These are phyloP conservation scores for Ceratocystis papillata DNA, from an alignment of 2,329 filamentous ascomycete species.

Conservation along the genomic window DNA sequence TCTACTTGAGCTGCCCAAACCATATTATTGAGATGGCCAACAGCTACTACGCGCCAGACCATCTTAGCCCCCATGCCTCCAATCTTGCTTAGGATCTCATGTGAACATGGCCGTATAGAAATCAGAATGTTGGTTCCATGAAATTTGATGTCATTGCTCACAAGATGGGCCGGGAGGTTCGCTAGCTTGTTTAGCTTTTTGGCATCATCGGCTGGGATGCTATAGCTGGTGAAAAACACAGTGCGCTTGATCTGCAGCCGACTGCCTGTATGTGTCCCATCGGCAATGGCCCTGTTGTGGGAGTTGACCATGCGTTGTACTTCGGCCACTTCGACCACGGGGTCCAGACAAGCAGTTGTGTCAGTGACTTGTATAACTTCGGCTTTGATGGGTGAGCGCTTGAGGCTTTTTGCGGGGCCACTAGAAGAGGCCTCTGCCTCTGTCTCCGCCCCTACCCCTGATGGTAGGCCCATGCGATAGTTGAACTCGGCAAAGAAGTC, in stretches of 20 bases:
- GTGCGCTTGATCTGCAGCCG: conserved; percentile 68
- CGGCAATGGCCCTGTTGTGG: conserved; percentile 57
- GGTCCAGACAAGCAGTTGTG: conserved; percentile 60
- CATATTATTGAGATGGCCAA: conserved; percentile 62
- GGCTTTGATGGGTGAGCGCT: conserved; percentile 42
- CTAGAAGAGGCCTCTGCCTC: conserved; percentile 40
- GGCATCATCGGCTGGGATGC: conserved; percentile 62
- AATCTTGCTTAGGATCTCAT: conserved; percentile 65
- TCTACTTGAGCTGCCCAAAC: conserved; percentile 78
- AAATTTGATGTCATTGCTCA: conserved; percentile 62
- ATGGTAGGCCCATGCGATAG: conserved; percentile 28
- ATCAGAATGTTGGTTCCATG: conserved; percentile 90
- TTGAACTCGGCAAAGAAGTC: conserved; percentile 77
- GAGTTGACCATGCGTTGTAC: conserved; percentile 81
- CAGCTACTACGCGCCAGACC: conserved; percentile 71
- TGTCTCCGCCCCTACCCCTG: conserved; percentile 16
- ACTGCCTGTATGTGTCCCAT: conserved; percentile 28
- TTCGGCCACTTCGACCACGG: conserved; percentile 67
- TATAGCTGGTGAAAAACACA: conserved; percentile 86
- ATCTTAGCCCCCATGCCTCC: conserved; percentile 78
- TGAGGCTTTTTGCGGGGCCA: conserved; percentile 35
- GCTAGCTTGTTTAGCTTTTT: conserved; percentile 62
- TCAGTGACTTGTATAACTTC: conserved; percentile 85
- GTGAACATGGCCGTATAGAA: conserved; percentile 62
- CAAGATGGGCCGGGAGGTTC: conserved; percentile 48